Evolutionary conservation across 768 basidiomycete species (phyloP), one percentile per base, ranked within the genome.

Genomic region (Saitozyma podzolica): DNA sequence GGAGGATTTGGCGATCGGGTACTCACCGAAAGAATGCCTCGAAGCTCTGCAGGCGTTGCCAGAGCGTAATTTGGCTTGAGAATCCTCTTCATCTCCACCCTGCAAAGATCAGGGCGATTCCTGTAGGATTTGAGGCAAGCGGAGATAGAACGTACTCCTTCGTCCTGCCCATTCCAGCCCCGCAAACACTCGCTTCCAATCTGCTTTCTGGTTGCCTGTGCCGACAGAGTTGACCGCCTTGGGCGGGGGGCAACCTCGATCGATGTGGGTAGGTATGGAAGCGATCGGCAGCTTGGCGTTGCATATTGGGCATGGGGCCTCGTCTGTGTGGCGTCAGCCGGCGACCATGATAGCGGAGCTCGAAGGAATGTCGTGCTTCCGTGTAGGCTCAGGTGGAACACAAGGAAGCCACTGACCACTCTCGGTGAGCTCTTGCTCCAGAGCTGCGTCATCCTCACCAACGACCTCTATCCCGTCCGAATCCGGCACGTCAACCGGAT

Each of bases 221-320:
- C 65, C 67, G 16, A 53, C 54, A 13, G 37, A 9, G 20, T 60
- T 37, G 50, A 9, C 50, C 40, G 45, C 8, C 29, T 51, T 56
- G 19, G 65, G 63, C 16, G 68, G 68, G 58, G 39, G 81, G 64
- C 88, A 92, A 8, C 82, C 81, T 49, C 82, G 83, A 63, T 91
- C 89, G 61, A 91, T 83, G 72, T 92, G 90, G 7, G 65, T 58
- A 63, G 90, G 88, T 59, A 91, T 85, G 9, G 65, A 73, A 13
- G 81, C 78, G 41, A 82, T 82, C 19, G 78, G 80, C 20, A 89
- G 82, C 9, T 59, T 68, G 50, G 79, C 80, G 14, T 76, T 66
- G 66, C 90, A 92, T 56, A 89, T 62, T 9, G 90, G 90, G 72
- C 90, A 92, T 2, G 75, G 50, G 0, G 89, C 76, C 45, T 69